Base-by-base conservation (phyloP, 2,329 filamentous ascomycete genomes). In the Hypoxylon sp. region DNA sequence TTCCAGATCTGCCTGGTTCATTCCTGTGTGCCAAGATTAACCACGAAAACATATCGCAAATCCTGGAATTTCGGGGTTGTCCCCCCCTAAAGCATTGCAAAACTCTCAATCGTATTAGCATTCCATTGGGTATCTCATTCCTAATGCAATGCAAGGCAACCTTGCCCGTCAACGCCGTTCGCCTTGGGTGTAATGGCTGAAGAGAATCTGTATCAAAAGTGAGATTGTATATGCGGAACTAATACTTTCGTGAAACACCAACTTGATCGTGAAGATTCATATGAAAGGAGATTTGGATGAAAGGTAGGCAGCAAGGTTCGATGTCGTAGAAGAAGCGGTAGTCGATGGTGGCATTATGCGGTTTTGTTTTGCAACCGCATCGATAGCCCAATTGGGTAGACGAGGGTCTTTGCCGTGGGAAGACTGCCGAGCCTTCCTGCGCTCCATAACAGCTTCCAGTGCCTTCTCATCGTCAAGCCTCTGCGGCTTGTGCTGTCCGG, bases 381-480 rank as follows among this genome's bases (percentile, higher is more conserved):
- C 54, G 22, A 47, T 69, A 52, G 76, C 77, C 76, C 77, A 78
- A 29, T n/a, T 42, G 14, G 75, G 76, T 19, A 78, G 72, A 50
- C 70, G 70, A 54, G 71, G 72, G 3, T 68, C 65, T 47, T 71
- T 75, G 24, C 10, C 11, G 11, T 63, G 65, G 19, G 71, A 67
- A 22, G 62, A 68, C 9, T 68, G 55, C 19, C 69, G 74, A 9
- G 71, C 58, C 39, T 71, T 72, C 50, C 73, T 73, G 42, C 65
- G 71, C 42, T 72, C 70, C 33, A 59, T 47, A 17, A 75, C 68
- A 61, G 66, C 64, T 39, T 60, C 51, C 39, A 76, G 19, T 22
- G 70, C 74, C 10, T 65, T 46, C n/a, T 62, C 66, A 55, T 78
- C 76, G 54, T 76, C 76, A 11, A 75, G 14, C n/a, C 71, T 70